A percentile compares a stretch with the other conserved stretches of the same genome.
Conservation (phyloP, 2,329 filamentous ascomycete genomes). For the Cryphonectria japonica region DNA sequence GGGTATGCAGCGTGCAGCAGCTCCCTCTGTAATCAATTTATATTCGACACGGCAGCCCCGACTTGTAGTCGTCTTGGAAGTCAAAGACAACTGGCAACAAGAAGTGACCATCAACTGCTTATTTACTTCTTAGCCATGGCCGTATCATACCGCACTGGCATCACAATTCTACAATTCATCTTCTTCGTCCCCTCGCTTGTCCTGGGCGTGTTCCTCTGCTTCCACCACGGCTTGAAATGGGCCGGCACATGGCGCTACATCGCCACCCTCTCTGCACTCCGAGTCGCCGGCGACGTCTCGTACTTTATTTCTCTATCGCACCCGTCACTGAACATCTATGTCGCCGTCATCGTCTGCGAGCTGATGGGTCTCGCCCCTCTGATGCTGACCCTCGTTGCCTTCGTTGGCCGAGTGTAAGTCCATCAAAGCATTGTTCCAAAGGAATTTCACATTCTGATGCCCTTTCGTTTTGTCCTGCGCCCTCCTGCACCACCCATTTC, state of each 20-base stretch:
- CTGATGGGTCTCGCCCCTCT: constrained; percentile 29
- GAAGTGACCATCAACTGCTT: no score
- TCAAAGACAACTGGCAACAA: background rate
- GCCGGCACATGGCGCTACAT: constrained; percentile 29
- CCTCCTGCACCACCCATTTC: no score
- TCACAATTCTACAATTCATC: constrained; percentile 28
- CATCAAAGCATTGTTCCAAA: background rate
- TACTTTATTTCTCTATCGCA: constrained; percentile 27
- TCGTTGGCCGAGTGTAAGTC: constrained; percentile 27
- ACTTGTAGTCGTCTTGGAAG: background rate
- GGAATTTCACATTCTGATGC: background rate
- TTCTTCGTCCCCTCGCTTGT: constrained; percentile 25
- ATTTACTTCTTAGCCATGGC: constrained; percentile 14
- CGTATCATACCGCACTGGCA: constrained; percentile 29
- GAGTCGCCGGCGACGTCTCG: constrained; percentile 27
- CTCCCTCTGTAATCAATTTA: background rate
- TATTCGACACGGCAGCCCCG: background rate
- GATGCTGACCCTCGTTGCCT: constrained; percentile 26
- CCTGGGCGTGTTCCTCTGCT: constrained; percentile 27
- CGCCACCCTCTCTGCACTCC: constrained; percentile 26
- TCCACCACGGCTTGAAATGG: constrained; percentile 26
- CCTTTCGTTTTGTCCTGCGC: no score
- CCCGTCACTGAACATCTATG: constrained; percentile 14
- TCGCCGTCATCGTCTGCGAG: constrained; percentile 29
- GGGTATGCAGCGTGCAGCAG: constrained; percentile 8